Conservation (phyloP, 2,329 filamentous ascomycete species). For the Diaporthe vexans region DNA sequence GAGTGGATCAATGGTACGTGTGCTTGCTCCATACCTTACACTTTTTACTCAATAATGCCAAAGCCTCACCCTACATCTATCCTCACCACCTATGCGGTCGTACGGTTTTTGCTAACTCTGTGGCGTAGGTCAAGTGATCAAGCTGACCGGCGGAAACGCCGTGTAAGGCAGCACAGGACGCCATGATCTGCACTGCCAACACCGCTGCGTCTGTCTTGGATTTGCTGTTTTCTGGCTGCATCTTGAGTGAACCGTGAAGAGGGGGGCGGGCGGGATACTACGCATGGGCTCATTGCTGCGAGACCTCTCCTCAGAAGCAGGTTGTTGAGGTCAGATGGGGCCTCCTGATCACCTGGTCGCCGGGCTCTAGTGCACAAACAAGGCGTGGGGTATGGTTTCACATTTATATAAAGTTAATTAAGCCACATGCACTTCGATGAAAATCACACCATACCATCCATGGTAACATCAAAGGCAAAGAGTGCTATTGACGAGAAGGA, state of each 20-base stretch:
- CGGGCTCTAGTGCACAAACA: not conserved
- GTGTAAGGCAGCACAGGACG: constrained; percentile 44
- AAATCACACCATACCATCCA: not conserved
- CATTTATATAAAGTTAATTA: constrained; percentile 28
- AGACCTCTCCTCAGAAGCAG: not conserved
- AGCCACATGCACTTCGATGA: constrained; percentile 13
- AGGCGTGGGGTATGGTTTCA: constrained; percentile 27
- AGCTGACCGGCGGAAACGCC: constrained; percentile 54
- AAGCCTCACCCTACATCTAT: not conserved
- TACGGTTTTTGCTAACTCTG: constrained; percentile 35
- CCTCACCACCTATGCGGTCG: no score
- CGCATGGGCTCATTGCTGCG: not conserved
- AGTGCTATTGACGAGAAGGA: not conserved
- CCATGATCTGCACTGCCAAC: constrained; percentile 39
- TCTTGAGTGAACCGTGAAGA: not conserved
- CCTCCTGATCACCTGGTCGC: not conserved
- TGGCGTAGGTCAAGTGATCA: constrained; percentile 54
- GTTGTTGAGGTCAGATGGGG: not conserved
- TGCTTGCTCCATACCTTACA: constrained; percentile 16
- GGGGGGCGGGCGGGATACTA: not conserved
- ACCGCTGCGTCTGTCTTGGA: constrained; percentile 23
- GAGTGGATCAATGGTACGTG: constrained; percentile 75
- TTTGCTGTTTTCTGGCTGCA: constrained; percentile 21
- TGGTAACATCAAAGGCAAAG: not conserved
- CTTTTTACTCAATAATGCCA: not conserved